Evolutionary conservation across 495 filamentous ascomycete species (phyloP), one percentile per base, ranked within the genome.

Genomic region (Aspergillus sparsus): DNA sequence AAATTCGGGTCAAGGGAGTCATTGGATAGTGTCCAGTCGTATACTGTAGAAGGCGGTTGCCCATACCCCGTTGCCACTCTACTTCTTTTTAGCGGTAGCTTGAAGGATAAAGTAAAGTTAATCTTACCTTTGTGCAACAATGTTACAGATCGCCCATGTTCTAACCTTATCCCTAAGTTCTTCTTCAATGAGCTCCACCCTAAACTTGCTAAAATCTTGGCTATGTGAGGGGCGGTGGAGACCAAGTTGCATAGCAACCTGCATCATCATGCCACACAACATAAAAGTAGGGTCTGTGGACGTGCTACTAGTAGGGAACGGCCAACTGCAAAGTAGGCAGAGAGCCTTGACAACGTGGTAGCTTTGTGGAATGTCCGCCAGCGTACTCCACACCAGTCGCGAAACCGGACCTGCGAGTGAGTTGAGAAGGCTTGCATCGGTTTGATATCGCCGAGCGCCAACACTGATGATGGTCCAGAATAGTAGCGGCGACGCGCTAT

Each of bases 71-170:
- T 97, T 8, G 91, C 89, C 57, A 95, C 87, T 54, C 88, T 90
- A 54, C 31, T 27, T 27, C 21, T 27, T 27, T 27, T 27, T 27
- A 27, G 21, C 21, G 21, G 21, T 9, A 12, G 32, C 16, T 35
- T 37, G 13, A 31, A 47, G 44, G 16, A 31, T 31, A 13, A 10
- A 34, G 21, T 0, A 15, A 31, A 46, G 11, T 46, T 16, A n/a
- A 50, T 58, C 75, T 55, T 79, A 86, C 84, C 82, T 79, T 71
- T 96, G 92, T n/a, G 91, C 87, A 47, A 96, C 91, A 66, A 94
- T 91, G 68, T 97, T 97, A 68, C 90, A 93, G 10, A 91, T 87
- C 13, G 91, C 92, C 92, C 92, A 97, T 0, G 92, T 97, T 58
- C 85, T 84, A 46, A 96, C 86, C 55, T 93, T 84, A 67, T 97